These are phyloP conservation scores for Fusarium sp. DNA, from an alignment of 2,329 filamentous ascomycete genomes.

Conservation along the genomic window DNA sequence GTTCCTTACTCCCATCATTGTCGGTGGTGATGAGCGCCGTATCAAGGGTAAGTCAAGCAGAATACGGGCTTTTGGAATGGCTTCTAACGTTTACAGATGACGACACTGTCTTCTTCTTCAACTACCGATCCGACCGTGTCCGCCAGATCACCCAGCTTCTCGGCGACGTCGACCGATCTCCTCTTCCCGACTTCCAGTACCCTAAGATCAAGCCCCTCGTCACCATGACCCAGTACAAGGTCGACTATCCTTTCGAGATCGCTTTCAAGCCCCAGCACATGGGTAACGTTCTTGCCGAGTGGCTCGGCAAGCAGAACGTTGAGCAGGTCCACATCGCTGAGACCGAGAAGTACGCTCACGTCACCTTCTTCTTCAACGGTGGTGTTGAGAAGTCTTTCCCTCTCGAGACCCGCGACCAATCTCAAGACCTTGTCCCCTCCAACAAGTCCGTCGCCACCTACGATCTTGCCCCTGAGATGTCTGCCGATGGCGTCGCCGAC, in stretches of 20 bases:
- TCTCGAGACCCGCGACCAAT: conserved; percentile 89
- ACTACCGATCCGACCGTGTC: conserved; percentile 98
- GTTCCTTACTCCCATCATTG: conserved; percentile 97
- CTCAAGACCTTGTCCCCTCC: conserved; percentile 80
- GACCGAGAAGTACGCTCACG: conserved; percentile 99
- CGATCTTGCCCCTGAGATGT: conserved; percentile 96
- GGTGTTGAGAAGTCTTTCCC: conserved; percentile 97
- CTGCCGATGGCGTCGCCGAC: conserved; percentile 86
- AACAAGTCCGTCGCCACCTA: conserved; percentile 93
- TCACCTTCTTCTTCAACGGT: conserved; percentile 99
- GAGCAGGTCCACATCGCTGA: conserved; percentile 97
- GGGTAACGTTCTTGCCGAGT: conserved; percentile 98
- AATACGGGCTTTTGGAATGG: not conserved
- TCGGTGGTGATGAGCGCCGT: conserved; percentile 85
- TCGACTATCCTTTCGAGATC: conserved; percentile 89
- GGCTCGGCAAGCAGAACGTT: conserved; percentile 87
- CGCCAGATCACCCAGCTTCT: conserved; percentile 96
- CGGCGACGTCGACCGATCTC: conserved; percentile 91
- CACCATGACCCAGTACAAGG: conserved; percentile 99
- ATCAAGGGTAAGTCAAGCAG: conserved; percentile 75
- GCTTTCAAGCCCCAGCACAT: conserved; percentile 96
- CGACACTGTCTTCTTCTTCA: conserved; percentile 99
- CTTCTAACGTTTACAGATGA: conserved; percentile 67
- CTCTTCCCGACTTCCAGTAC: conserved; percentile 90
- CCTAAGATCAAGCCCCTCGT: conserved; percentile 86